Base-by-base conservation (phyloP, 2,329 filamentous ascomycete genomes). In the Verticillium nubilum region DNA sequence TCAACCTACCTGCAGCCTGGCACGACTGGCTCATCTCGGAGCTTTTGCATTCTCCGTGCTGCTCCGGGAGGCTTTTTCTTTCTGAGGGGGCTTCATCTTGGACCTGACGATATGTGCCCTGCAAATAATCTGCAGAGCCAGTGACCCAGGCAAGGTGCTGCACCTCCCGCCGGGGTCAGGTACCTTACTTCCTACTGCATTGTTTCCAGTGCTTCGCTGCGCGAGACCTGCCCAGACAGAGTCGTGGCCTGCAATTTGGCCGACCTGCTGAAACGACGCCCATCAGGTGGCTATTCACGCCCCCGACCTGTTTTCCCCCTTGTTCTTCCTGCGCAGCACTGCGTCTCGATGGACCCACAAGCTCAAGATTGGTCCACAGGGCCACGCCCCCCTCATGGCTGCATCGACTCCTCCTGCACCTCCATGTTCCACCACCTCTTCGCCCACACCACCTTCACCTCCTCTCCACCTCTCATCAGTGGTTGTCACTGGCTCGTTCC, bases 191-290 rank as follows among this genome's bases (percentile, higher is more conserved):
- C 17, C 5, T 37, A 5, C 35, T 50, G 42, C 12, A 50, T 23
- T 50, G 42, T 50, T 50, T 50, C 42, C 7, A 25, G n/a, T 50
- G 19, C 42, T 50, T 50, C n/a, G 42, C n/a, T 19, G n/a, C n/a
- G 42, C n/a, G n/a, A 50, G 42, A 50, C 19, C n/a, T 23, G 42
- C 42, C 42, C 19, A 37, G 31, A 56, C 19, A 35, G 26, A 47
- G 10, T 56, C 26, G 54, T 47, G 54, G 54, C 54, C 54, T 56
- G 54, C 35, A 56, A 56, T 56, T 29, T 56, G 42, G 19, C n/a
- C 10, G 19, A 19, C 5, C n/a, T n/a, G 26, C 25, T 47, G 23
- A 25, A 9, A n/a, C 19, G 15, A 56, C 54, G 9, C 54, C 54
- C 17, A n/a, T 9, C 9, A 9, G 4, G 3, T 7, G 4, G n/a